Base-by-base conservation (phyloP, 768 basidiomycete species). In the Tricholoma hemisulphureum region DNA sequence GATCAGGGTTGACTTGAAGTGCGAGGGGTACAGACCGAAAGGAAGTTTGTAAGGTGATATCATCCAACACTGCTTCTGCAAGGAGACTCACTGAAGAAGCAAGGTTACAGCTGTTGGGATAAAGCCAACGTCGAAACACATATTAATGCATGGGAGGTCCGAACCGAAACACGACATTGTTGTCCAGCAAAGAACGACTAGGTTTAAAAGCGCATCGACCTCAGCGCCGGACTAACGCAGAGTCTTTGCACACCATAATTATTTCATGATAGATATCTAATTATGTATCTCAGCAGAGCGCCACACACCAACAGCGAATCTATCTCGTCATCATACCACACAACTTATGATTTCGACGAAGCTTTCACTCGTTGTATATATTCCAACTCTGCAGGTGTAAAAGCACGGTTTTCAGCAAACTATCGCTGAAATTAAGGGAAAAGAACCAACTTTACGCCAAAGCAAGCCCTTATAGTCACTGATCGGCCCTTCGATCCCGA, bases 401-500 rank as follows among this genome's bases (percentile, higher is more conserved):
- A 35, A 26, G 16, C 2, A 26, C 18, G 16, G 23, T 11, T 6
- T 29, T 54, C 26, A 43, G 46, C 16, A 2, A n/a, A 18, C 16
- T 29, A 26, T 18, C n/a, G 10, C 5, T 13, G 4, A 35, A 14
- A 23, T 2, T 9, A 43, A 13, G 24, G 16, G 32, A 51, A 52
- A 35, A 39, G 34, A 23, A 69, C 80, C 9, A 56, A 84, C 83
- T 73, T 80, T 77, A 39, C 94, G 82, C 95, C 94, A 97, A 59
- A 73, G 66, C 60, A 94, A 74, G 1, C 94, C 93, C 81, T 81
- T 83, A 65, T 93, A 84, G 0, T 94, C 84, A 57, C 79, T 80
- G 56, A 97, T 78, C 2, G 94, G 90, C 0, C 96, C 97, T n/a
- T 89, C 82, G 46, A 98, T 90, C 1, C 97, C 96, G 72, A 92